Base-by-base conservation (phyloP, 139 green algal species). In the Haematococcus sp. region DNA sequence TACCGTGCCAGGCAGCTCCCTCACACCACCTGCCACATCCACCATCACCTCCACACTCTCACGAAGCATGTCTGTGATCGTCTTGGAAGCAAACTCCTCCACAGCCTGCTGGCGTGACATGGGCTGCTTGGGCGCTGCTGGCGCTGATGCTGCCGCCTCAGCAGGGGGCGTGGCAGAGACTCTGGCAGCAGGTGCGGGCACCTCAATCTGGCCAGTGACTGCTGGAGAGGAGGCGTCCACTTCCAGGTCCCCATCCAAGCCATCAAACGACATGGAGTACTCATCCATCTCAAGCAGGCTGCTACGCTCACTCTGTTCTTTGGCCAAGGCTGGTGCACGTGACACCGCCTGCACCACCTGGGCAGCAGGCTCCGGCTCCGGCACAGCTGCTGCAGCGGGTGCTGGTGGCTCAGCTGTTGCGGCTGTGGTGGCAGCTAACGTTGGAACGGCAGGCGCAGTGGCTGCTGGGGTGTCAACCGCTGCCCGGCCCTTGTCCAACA, bases 1-100 rank as follows among this genome's bases (percentile, higher is more conserved):
- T 51, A 3, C 30, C 25, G 17, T 33, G n/a, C 23, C n/a, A 34
- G 17, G 58, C 23, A 33, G 25, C 58, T 22, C 58, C n/a, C 58
- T 65, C 58, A 11, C 58, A 28, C 58, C 54, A 4, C 68, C 68
- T 34, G 52, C 68, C 54, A 74, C 68, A 5, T 20, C 9, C 5
- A 74, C 66, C 20, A 72, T 72, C 32, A 75, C 69, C 55, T 75
- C 25, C 52, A 75, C 69, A 33, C 49, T 66, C 9, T 75, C 69
- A 17, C 49, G 51, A 23, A 75, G 19, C 69, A 75, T 35, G 51
- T 33, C 51, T 7, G 69, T 75, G 54, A 75, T 33, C 63, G 17
- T 56, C 32, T 52, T 33, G 22, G 28, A 40, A 2, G 63, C 17
- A 27, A 17, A 19, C 63, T 58, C 20, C 63, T 70, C 35, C 20